Conservation (phyloP, 441 rosid species). For the Corymbia citriodora region DNA sequence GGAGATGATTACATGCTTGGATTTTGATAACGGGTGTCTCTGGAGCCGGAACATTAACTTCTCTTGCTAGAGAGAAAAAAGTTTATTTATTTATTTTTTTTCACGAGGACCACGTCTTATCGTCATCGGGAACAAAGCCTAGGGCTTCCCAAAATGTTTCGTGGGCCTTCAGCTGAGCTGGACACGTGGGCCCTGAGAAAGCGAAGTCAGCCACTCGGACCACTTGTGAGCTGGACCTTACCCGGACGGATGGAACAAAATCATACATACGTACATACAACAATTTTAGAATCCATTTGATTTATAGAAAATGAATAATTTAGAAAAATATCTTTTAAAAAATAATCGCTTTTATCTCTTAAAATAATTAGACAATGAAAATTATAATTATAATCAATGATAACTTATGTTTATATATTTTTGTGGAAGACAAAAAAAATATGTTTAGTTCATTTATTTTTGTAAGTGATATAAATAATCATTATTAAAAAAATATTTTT, state of each 20-base stretch:
- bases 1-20: not conserved
- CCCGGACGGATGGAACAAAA: not conserved
- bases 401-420: not conserved
- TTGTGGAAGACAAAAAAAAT: not conserved
- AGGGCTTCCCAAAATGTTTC: not conserved
- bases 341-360: not conserved
- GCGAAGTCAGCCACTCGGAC: not conserved
- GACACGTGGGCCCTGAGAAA: not conserved
- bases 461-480: accelerated
- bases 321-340: not conserved
- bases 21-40: not conserved
- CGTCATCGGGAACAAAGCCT: not conserved
- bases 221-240: not conserved
- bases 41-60: not conserved
- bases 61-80: not conserved
- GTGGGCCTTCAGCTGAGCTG: not conserved
- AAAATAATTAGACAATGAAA: not conserved
- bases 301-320: not conserved
- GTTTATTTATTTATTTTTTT: too few species aligned
- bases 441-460: not conserved
- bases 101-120: not conserved
- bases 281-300: not conserved
- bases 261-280: not conserved
- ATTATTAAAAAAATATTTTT: not conserved
- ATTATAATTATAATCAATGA: not conserved